Conservation (phyloP, 768 basidiomycete genomes). For the Leucosporidium scottii region DNA sequence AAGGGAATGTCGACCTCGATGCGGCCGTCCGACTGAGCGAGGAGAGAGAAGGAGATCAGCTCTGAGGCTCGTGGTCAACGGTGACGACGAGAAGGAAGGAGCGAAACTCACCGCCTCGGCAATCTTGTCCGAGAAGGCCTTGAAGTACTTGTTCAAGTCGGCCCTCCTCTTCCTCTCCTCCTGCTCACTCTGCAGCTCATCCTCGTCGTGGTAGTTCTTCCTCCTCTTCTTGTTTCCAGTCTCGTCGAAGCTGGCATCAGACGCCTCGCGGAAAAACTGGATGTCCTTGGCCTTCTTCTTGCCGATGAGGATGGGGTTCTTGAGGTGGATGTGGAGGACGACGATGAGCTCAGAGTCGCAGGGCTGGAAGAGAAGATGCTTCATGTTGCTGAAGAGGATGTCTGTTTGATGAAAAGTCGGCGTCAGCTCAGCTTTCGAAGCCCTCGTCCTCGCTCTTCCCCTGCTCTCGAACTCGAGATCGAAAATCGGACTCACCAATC, state of each 20-base stretch:
- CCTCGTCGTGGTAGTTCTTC: conserved; percentile 86
- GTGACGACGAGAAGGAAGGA: not conserved
- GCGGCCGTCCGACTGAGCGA: conserved; percentile 65
- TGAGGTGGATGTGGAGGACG: conserved; percentile 87
- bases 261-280: conserved; percentile 96
- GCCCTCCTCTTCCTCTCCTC: conserved; percentile 86
- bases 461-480: too few relatives aligned
- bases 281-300: conserved; percentile 98
- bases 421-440: conserved; percentile 1
- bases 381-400: conserved; percentile 91
- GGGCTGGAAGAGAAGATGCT: conserved; percentile 97
- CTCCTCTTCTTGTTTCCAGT: conserved; percentile 98
- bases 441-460: not conserved
- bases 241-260: conserved; percentile 96
- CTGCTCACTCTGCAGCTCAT: conserved; percentile 98
- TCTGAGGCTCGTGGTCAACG: not conserved
- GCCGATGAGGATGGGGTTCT: conserved; percentile 93
- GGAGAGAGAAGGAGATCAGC: conserved; percentile 1
- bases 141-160: conserved; percentile 87
- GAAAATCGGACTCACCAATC: conserved; percentile 57
- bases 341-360: conserved; percentile 93
- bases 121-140: conserved; percentile 83
- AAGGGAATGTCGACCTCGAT: conserved; percentile 94
- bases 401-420: conserved; percentile 53
- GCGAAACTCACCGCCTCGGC: conserved; percentile 66